Evolutionary conservation across 1,284 basidiomycete genomes (phyloP), one percentile per base, ranked within the genome.

Genomic region (Papiliotrema laurentii): DNA sequence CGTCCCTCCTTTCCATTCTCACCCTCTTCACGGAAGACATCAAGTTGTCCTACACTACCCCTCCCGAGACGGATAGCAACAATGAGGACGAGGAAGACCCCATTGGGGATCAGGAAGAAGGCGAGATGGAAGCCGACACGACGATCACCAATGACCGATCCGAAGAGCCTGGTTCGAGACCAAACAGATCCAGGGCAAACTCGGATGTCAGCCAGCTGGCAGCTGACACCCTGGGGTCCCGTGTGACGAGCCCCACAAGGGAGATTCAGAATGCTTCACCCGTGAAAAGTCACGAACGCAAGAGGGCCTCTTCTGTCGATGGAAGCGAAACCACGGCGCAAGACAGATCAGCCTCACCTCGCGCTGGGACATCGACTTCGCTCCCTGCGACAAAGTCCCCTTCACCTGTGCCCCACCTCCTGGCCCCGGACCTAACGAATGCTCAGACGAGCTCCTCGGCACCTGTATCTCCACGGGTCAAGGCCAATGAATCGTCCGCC

Each of bases 21-120:
- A 88, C 76, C 50, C 78, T 99, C 41, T 98, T 99, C 74, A 99
- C 96, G 1, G 94, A 98, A 72, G 88, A 97, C 65, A 86, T 98
- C 62, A 87, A 92, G 72, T 83, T 97, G 60, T 86, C 89, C 52
- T 94, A 89, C 88, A 50, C 56, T 5, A 44, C 54, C 11, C 45
- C 52, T 1, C 33, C 43, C 24, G 47, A 54, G 4, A 81, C 81
- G 21, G 74, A 75, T 5, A n/a, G 11, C 25, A 67, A 60, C 5
- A 45, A 45, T 19, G 33, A 56, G 2, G 81, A 81, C 24, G 74
- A 75, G 25, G 64, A 58, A 21, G 63, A 74, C 51, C 54, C 31
- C 61, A 63, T 16, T 45, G 56, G 26, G 56, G 68, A 60, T 35
- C 18, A 6, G 14, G 43, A 45, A 16, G 27, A 30, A 31, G 24